Evolutionary conservation across 352 stramenopile species (phyloP).

Genomic region (Globisporangium cederbergense): DNA sequence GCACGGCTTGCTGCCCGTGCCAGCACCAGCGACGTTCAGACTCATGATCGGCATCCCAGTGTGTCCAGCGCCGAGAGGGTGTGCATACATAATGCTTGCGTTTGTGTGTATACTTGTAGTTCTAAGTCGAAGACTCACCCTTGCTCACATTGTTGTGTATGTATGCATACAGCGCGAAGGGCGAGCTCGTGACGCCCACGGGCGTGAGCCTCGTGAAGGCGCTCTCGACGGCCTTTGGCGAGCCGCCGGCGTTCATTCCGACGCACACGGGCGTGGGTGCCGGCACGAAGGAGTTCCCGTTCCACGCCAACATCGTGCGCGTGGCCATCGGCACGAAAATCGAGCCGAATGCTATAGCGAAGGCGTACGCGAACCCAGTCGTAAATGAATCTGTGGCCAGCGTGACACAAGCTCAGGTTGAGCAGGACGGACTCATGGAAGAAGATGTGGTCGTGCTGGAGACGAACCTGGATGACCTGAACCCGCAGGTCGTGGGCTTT

Average conservation of each 20-base stretch:
- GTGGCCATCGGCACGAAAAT: constrained; percentile 76
- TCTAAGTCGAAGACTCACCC: neutral
- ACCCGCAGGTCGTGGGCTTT: constrained; percentile 79
- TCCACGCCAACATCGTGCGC: constrained; percentile 90
- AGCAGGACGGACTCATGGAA: neutral
- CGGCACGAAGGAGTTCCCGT: constrained; percentile 87
- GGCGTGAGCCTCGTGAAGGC: constrained; percentile 93
- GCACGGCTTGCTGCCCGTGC: constrained; percentile 95
- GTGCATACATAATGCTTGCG: constrained; percentile 1
- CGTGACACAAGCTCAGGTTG: neutral
- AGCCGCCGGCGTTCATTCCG: constrained; percentile 72
- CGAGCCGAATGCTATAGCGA: constrained; percentile 22
- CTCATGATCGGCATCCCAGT: constrained; percentile 94
- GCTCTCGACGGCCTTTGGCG: constrained; percentile 66
- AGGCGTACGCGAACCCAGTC: constrained; percentile 33
- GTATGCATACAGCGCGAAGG: constrained; percentile 44
- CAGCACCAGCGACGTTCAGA: constrained; percentile 92
- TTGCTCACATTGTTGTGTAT: neutral
- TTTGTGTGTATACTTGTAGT: neutral
- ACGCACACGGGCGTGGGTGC: constrained; percentile 77
- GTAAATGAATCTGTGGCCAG: neutral
- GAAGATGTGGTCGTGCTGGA: constrained; percentile 80
- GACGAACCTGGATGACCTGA: constrained; percentile 91
- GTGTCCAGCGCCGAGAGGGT: constrained; percentile 87
- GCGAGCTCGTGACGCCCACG: constrained; percentile 96